Percentiles rank a stretch among this genome's conserved stretches.
Evolutionary conservation across 2,329 filamentous ascomycete genomes (phyloP).

Genomic region (Aspergillus piperis): DNA sequence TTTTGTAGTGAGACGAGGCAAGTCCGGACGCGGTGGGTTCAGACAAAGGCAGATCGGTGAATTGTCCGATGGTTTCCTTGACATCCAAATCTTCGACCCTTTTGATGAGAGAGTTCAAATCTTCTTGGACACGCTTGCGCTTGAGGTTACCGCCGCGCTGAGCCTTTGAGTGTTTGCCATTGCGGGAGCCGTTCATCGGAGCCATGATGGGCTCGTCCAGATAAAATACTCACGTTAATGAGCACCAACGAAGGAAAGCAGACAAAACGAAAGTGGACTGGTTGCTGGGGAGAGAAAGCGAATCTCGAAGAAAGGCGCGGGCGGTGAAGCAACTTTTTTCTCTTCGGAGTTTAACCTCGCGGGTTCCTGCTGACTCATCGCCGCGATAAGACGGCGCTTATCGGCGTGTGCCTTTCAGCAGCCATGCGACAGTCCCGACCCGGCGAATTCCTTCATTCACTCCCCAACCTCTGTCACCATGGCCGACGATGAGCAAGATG

Average conservation of each 20-base stretch:
- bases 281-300: slow-evolving; percentile 11
- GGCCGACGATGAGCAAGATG: slow-evolving; percentile 69
- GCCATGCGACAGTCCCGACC: background rate
- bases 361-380: slow-evolving; percentile 37
- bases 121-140: slow-evolving; percentile 49
- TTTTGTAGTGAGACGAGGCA: slow-evolving; percentile 83
- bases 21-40: slow-evolving; percentile 76
- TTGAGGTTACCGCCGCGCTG: slow-evolving; percentile 41
- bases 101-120: slow-evolving; percentile 44
- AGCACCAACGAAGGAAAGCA: background rate
- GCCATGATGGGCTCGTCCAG: slow-evolving; percentile 33
- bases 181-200: slow-evolving; percentile 28
- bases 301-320: slow-evolving; percentile 7
- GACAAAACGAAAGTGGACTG: background rate
- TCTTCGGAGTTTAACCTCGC: slow-evolving; percentile 10
- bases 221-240: background rate
- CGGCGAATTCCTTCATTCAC: background rate
- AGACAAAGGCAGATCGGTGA: slow-evolving; percentile 84
- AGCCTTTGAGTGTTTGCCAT: slow-evolving; percentile 33
- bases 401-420: slow-evolving; percentile 5
- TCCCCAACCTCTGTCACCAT: slow-evolving; percentile 33
- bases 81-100: slow-evolving; percentile 49
- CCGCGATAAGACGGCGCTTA: slow-evolving; percentile 33
- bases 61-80: slow-evolving; percentile 61
- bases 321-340: slow-evolving; percentile 35